These are phyloP conservation scores for Arachis monticola DNA, from an alignment of 331 rosid species.

Conservation along the genomic window DNA sequence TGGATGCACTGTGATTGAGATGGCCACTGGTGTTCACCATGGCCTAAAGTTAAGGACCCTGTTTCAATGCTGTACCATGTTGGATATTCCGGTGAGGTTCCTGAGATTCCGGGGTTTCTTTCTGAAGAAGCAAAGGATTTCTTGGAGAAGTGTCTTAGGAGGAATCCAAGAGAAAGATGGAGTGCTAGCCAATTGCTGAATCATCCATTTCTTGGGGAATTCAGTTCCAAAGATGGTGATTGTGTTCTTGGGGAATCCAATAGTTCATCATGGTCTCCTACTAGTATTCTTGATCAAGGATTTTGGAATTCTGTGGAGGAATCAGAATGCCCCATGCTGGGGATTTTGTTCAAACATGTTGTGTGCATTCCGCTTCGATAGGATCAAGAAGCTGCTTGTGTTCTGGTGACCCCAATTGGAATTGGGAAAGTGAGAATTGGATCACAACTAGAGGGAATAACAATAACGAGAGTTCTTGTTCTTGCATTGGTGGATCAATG, in stretches of 20 bases:
- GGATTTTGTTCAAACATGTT: slow-evolving; percentile 34
- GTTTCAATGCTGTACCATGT: slow-evolving; percentile 62
- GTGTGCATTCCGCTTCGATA: slow-evolving; percentile 44
- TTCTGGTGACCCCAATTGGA: slow-evolving; percentile 66
- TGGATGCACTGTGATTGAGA: slow-evolving; percentile 88
- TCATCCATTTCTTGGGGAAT: slow-evolving; percentile 76
- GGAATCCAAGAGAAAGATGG: slow-evolving; percentile 80
- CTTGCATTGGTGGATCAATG: slow-evolving; percentile 19
- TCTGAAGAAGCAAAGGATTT: slow-evolving; percentile 82
- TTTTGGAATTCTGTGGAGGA: slow-evolving; percentile 74
- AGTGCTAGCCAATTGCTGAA: slow-evolving; percentile 65
- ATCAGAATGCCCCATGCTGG: slow-evolving; percentile 37
- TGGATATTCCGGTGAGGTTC: slow-evolving; percentile 66
- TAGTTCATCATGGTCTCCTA: slow-evolving; percentile 63
- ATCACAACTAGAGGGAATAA: slow-evolving; percentile 55
- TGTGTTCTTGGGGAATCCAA: slow-evolving; percentile 44
- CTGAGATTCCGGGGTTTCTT: slow-evolving; percentile 76
- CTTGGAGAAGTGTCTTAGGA: slow-evolving; percentile 71
- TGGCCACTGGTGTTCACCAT: slow-evolving; percentile 75
- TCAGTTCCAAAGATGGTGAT: slow-evolving; percentile 25
- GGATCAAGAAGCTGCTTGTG: slow-evolving; percentile 70
- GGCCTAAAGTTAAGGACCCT: slow-evolving; percentile 67
- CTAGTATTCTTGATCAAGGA: slow-evolving; percentile 79
- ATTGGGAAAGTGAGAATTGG: slow-evolving; percentile 60
- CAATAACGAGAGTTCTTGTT: slow-evolving; percentile 8